Evolutionary conservation across 2,329 filamentous ascomycete genomes (phyloP).

Genomic region (Sporothrix pallida): DNA sequence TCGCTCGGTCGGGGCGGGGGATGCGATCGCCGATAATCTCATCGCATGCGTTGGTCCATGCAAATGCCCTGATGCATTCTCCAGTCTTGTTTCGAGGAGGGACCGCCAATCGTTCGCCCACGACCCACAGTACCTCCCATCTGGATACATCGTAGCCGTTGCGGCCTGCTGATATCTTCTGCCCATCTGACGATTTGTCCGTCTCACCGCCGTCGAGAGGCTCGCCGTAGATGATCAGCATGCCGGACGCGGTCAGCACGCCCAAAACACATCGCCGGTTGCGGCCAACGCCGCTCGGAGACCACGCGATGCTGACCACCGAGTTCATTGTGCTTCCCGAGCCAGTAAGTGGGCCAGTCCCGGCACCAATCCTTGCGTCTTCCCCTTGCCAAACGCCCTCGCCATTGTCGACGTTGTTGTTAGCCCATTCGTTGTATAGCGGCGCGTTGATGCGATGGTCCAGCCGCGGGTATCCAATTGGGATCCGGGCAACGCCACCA

Average conservation of each 20-base stretch:
- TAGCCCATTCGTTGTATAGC: constrained; percentile 44
- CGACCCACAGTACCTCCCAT: constrained; percentile 62
- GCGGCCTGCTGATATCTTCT: constrained; percentile 29
- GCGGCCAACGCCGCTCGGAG: constrained; percentile 61
- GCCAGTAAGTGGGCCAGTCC: constrained; percentile 51
- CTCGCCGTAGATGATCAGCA: constrained; percentile 60
- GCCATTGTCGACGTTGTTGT: constrained; percentile 38
- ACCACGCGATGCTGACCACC: constrained; percentile 61
- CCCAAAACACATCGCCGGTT: constrained; percentile 59
- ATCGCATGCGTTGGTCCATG: constrained; percentile 54
- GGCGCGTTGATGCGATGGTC: constrained; percentile 54
- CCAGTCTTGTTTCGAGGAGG: constrained; percentile 51
- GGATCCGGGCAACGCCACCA: constrained; percentile 45
- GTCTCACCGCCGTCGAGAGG: constrained; percentile 35
- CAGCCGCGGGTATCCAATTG: constrained; percentile 46
- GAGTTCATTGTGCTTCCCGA: constrained; percentile 61
- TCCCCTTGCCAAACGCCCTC: constrained; percentile 40
- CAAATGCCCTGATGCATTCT: constrained; percentile 57
- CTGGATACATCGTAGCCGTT: constrained; percentile 46
- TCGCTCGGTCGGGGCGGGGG: neutral
- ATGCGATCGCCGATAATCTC: neutral
- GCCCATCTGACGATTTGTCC: neutral
- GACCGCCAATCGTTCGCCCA: constrained; percentile 59
- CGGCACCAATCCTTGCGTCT: neutral
- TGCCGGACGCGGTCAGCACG: constrained; percentile 57